Evolutionary conservation across 768 basidiomycete genomes (phyloP).

Genomic region (Antrodiella citrinella): DNA sequence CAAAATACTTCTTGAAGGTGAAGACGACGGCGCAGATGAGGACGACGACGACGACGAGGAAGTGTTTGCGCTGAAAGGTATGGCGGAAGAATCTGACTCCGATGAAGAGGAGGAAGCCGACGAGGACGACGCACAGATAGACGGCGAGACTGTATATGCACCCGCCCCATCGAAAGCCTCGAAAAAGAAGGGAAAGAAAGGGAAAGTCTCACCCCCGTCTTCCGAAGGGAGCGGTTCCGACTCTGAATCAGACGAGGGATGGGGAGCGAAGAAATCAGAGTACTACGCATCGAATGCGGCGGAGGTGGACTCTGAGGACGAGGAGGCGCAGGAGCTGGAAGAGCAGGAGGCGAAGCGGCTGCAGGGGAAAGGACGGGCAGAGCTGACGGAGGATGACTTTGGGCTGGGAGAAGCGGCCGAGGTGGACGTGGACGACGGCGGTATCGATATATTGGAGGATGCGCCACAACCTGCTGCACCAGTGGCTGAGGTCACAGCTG

Average conservation of each 20-base stretch:
- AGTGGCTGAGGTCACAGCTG: conserved; percentile 30
- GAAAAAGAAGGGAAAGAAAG: conserved; percentile 19
- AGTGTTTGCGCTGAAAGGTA: conserved; percentile 65
- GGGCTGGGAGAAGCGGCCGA: conserved; percentile 63
- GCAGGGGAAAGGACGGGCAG: conserved; percentile 67
- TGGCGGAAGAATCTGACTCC: conserved; percentile 29
- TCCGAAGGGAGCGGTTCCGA: conserved; percentile 9
- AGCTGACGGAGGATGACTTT: conserved; percentile 73
- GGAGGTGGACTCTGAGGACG: conserved; percentile 75
- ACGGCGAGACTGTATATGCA: conserved; percentile 18
- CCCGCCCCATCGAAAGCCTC: conserved; percentile 17
- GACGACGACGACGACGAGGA: conserved; percentile 64
- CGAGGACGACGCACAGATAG: conserved; percentile 27
- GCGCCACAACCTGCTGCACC: conserved; percentile 24
- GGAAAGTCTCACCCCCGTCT: conserved; percentile 6
- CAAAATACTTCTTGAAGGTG: conserved; percentile 68
- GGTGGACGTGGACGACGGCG: conserved; percentile 22
- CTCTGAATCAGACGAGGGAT: conserved; percentile 53
- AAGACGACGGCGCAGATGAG: conserved; percentile 26
- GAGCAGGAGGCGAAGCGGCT: conserved; percentile 79
- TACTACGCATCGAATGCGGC: conserved; percentile 87
- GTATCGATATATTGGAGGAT: not conserved
- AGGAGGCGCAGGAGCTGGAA: conserved; percentile 83
- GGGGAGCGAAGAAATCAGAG: conserved; percentile 72
- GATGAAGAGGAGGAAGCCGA: conserved; percentile 23